These are phyloP conservation scores for Ammopiptanthus mongolicus DNA, from an alignment of 306 rosid genomes.

Conservation along the genomic window DNA sequence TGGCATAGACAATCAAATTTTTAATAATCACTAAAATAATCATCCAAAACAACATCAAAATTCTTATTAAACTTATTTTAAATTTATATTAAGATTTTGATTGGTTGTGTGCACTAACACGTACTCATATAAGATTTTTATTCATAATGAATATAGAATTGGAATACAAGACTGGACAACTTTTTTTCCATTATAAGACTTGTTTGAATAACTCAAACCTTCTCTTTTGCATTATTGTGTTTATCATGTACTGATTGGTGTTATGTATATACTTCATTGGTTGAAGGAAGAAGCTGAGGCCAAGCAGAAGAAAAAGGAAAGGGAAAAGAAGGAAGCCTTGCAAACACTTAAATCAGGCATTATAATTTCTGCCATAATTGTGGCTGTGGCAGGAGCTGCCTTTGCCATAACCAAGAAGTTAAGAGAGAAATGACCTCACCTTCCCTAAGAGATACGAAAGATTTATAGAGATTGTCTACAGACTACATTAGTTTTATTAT, in stretches of 20 bases:
- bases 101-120: too few relatives aligned
- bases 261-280: not conserved
- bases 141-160: too few relatives aligned
- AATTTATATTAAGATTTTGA: too few relatives aligned
- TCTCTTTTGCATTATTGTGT: not conserved
- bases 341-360: constrained; percentile 40
- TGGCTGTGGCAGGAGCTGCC: constrained; percentile 46
- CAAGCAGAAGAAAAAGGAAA: constrained; percentile 13
- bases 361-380: constrained; percentile 42
- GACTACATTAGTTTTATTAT: not conserved
- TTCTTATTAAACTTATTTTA: too few relatives aligned
- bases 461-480: constrained; percentile 3
- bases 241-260: not conserved
- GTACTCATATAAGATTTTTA: too few relatives aligned
- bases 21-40: too few relatives aligned
- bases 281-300: constrained; percentile 33
- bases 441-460: too few relatives aligned
- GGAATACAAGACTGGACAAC: too few relatives aligned
- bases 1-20: too few relatives aligned
- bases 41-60: too few relatives aligned
- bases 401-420: constrained; percentile 48
- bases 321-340: constrained; percentile 22
- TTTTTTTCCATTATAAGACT: too few relatives aligned
- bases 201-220: not conserved
- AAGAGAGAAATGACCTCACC: constrained; percentile 34